Conservation (phyloP, 352 stramenopile species). For the Globisporangium cystogenes region DNA sequence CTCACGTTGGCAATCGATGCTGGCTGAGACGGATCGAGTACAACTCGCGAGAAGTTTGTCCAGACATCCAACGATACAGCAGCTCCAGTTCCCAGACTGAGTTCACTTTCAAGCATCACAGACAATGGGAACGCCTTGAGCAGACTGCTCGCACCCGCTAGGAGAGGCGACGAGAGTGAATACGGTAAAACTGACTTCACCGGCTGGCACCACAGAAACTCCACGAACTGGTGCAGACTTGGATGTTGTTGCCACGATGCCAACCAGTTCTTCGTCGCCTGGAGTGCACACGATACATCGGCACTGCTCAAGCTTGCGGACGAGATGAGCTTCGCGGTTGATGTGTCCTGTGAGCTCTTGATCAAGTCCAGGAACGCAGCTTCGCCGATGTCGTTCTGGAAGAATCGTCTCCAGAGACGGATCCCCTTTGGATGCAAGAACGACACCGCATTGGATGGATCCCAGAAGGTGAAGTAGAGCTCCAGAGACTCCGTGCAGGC, state of each 20-base stretch:
- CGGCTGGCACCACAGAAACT: constrained; percentile 38
- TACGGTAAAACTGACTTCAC: constrained; percentile 6
- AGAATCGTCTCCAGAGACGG: constrained; percentile 21
- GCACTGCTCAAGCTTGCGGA: constrained; percentile 8
- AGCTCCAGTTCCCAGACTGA: neutral
- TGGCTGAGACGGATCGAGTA: constrained; percentile 25
- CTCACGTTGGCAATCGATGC: constrained; percentile 23
- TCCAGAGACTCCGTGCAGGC: constrained; percentile 26
- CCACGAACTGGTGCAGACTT: constrained; percentile 34
- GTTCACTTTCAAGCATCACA: neutral
- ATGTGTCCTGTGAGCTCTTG: neutral
- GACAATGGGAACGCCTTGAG: constrained; percentile 19
- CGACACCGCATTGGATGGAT: constrained; percentile 22
- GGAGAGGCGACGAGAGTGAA: neutral
- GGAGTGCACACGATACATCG: constrained; percentile 28
- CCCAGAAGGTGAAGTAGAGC: constrained; percentile 35
- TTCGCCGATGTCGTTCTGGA: constrained; percentile 10
- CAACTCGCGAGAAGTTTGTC: constrained; percentile 14
- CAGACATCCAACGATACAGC: constrained; percentile 2
- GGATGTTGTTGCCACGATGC: constrained; percentile 48
- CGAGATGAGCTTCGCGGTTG: neutral
- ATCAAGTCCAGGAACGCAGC: constrained; percentile 3
- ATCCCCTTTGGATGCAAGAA: constrained; percentile 30
- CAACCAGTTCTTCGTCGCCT: constrained; percentile 44
- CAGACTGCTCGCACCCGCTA: constrained; percentile 10